Percentiles rank a stretch among this genome's conserved stretches.
Evolutionary conservation across 139 green algal species (phyloP).

Genomic region (Micromonas pusilla): DNA sequence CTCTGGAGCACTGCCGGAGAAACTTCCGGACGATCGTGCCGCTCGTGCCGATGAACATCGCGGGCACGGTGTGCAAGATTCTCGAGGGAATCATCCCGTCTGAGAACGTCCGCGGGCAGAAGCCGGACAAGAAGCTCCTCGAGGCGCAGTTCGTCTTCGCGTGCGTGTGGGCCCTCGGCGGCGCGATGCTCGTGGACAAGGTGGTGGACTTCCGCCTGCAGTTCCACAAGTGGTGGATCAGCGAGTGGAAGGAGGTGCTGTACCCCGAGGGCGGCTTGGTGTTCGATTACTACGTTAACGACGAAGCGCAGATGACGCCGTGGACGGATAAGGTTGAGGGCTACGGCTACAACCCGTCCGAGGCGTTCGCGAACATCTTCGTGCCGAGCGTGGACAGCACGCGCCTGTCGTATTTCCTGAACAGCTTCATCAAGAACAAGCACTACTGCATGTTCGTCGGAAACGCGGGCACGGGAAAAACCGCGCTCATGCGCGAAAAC

Average conservation of each 20-base stretch:
- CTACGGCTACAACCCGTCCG: slow-evolving; percentile 57
- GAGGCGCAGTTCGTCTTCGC: slow-evolving; percentile 70
- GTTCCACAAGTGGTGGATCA: slow-evolving; percentile 90
- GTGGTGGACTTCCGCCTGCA: slow-evolving; percentile 77
- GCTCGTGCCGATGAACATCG: slow-evolving; percentile 73
- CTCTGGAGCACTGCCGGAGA: slow-evolving; percentile 73
- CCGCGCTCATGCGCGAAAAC: slow-evolving; percentile 83
- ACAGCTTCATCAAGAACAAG: not conserved
- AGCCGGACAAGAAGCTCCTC: slow-evolving; percentile 60
- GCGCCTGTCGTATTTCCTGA: slow-evolving; percentile 38
- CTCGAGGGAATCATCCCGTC: slow-evolving; percentile 70
- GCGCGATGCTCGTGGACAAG: slow-evolving; percentile 67
- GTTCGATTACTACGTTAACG: slow-evolving; percentile 80
- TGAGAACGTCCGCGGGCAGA: slow-evolving; percentile 64
- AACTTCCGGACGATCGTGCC: slow-evolving; percentile 67
- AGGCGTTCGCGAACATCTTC: slow-evolving; percentile 53
- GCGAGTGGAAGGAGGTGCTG: slow-evolving; percentile 67
- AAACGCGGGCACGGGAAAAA: slow-evolving; percentile 69
- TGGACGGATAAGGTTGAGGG: slow-evolving; percentile 63
- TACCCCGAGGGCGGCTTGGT: slow-evolving; percentile 66
- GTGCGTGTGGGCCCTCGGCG: slow-evolving; percentile 61
- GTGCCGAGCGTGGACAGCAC: slow-evolving; percentile 75
- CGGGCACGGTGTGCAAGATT: slow-evolving; percentile 68
- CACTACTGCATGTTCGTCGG: slow-evolving; percentile 63
- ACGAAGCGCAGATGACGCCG: slow-evolving; percentile 50